phyloP scores from a whole-genome alignment of 768 basidiomycete species.

The Tricholoma bakamatsutake region DNA sequence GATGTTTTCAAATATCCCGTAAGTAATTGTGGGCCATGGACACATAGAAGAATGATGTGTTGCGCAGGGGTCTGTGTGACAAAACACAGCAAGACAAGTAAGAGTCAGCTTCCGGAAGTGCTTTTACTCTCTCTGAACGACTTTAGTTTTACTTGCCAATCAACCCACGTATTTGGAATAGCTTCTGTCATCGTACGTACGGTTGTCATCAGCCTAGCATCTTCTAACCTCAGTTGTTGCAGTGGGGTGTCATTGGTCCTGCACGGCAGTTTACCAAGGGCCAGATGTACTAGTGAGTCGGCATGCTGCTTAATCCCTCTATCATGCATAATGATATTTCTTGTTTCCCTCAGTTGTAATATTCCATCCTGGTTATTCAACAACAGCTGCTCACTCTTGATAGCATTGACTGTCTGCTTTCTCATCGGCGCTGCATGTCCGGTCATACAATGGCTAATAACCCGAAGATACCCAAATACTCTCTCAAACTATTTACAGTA shows the following conservation, averaged over 20 bases:
- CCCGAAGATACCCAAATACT: slow-evolving; percentile 57
- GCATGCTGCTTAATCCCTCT: not conserved
- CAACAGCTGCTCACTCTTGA: not conserved
- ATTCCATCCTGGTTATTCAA: not conserved
- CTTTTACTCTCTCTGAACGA: not conserved
- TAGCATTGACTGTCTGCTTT: slow-evolving; percentile 66
- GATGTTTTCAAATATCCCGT: slow-evolving; percentile 61
- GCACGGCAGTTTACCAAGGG: slow-evolving; percentile 47
- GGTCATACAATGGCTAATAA: slow-evolving; percentile 53
- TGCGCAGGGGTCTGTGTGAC: slow-evolving; percentile 41
- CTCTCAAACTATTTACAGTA: slow-evolving; percentile 65
- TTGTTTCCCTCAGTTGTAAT: slow-evolving; percentile 14
- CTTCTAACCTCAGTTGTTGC: slow-evolving; percentile 10
- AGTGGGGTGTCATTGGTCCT: slow-evolving; percentile 71
- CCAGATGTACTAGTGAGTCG: slow-evolving; percentile 54
- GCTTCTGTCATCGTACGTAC: slow-evolving; percentile 55
- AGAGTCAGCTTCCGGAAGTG: slow-evolving; percentile 3
- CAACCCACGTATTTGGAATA: slow-evolving; percentile 44
- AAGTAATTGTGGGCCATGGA: slow-evolving; percentile 13
- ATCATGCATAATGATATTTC: not conserved
- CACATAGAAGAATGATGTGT: not conserved
- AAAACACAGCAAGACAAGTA: slow-evolving; percentile 37
- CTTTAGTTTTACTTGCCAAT: slow-evolving; percentile 44
- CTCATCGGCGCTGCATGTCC: slow-evolving; percentile 65
- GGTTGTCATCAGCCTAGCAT: not conserved